These are phyloP conservation scores for Dicorynia guianensis DNA, from an alignment of 306 rosid species.

Conservation along the genomic window DNA sequence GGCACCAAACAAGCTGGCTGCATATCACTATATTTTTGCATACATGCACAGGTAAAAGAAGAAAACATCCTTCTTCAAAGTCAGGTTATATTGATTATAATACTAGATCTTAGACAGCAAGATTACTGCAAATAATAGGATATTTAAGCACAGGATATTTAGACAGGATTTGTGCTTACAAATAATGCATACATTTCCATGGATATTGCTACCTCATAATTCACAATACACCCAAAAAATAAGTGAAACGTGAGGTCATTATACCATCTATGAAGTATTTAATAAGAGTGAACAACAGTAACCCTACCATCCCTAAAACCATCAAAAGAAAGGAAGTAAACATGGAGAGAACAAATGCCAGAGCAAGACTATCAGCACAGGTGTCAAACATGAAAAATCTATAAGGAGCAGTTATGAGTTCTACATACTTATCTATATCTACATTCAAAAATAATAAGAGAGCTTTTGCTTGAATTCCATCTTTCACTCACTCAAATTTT, in stretches of 20 bases:
- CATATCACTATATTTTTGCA: constrained; percentile 14
- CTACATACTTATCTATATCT: constrained; percentile 8
- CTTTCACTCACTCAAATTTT: not conserved
- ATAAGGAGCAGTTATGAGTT: constrained; percentile 2
- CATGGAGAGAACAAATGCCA: not conserved
- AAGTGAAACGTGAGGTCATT: not conserved
- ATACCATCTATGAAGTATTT: too few relatives aligned
- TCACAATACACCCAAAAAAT: constrained; percentile 6
- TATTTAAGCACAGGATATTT: constrained; percentile 1
- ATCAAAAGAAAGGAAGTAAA: constrained; percentile 12
- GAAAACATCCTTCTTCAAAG: not conserved
- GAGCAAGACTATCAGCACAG: constrained; percentile 1
- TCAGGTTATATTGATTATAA: not conserved
- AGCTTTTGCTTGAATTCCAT: not conserved
- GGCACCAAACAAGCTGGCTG: constrained; percentile 5
- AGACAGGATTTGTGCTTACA: constrained; percentile 1
- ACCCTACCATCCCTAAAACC: not conserved
- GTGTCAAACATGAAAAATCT: not conserved
- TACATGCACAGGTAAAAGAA: constrained; percentile 17
- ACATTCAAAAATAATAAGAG: not conserved
- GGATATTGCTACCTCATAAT: not conserved
- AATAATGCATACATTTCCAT: constrained; percentile 8
- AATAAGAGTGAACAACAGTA: not conserved
- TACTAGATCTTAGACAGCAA: not conserved
- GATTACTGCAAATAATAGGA: not conserved